A percentile compares a stretch with the other conserved stretches of the same genome.
Conservation (phyloP, 352 stramenopile species). For the Blastocystis sp. region DNA sequence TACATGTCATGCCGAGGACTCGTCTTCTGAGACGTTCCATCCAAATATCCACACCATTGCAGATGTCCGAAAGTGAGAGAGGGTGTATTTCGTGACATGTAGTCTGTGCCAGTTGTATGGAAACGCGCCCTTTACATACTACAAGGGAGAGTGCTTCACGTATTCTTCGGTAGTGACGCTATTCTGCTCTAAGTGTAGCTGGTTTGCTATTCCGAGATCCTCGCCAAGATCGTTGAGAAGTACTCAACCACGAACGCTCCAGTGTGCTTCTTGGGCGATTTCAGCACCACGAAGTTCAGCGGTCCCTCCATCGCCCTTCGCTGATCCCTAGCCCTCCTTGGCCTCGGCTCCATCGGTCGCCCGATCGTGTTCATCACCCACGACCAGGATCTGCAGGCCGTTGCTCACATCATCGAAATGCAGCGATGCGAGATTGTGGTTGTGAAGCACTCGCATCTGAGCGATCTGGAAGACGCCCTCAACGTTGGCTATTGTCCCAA, state of each 20-base stretch:
- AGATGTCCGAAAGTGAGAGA: slow-evolving; percentile 76
- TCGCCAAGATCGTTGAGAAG: slow-evolving; percentile 28
- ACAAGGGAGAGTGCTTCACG: not conserved
- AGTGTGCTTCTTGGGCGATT: slow-evolving; percentile 45
- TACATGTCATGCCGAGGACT: slow-evolving; percentile 18
- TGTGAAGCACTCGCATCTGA: slow-evolving; percentile 38
- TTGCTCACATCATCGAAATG: slow-evolving; percentile 26
- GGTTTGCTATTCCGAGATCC: slow-evolving; percentile 9
- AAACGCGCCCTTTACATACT: not conserved
- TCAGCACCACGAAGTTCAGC: slow-evolving; percentile 49
- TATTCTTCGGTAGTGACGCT: not conserved
- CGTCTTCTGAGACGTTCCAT: slow-evolving; percentile 34
- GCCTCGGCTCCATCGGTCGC: slow-evolving; percentile 14
- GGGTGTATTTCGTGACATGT: not conserved
- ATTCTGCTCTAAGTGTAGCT: not conserved
- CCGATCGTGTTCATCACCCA: slow-evolving; percentile 34
- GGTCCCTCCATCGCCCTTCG: not conserved
- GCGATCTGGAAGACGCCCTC: slow-evolving; percentile 34
- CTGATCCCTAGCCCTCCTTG: slow-evolving; percentile 24
- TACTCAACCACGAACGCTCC: slow-evolving; percentile 37
- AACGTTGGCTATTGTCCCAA: not conserved
- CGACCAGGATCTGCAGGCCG: slow-evolving; percentile 1
- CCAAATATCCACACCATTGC: slow-evolving; percentile 68
- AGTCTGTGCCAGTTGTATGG: slow-evolving; percentile 29
- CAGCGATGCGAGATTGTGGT: slow-evolving; percentile 58